Conservation (phyloP, 495 filamentous ascomycete genomes). For the Lineolata rhizophorae region DNA sequence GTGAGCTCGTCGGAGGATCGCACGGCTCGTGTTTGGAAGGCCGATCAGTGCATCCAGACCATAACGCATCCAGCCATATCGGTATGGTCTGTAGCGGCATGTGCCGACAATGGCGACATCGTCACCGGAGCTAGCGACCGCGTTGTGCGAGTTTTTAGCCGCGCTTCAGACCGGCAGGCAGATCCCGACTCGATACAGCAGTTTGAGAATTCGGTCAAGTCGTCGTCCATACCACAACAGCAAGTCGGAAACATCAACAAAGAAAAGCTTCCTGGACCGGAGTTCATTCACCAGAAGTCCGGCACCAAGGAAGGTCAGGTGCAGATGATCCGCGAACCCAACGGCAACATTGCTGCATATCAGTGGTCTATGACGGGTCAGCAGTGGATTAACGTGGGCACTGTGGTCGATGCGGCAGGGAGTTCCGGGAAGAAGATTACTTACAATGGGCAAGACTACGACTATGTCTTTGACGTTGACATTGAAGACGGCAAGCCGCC, state of each 20-base stretch:
- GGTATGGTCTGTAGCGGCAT: constrained; percentile 78
- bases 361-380: constrained; percentile 26
- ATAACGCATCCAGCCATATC: constrained; percentile 96
- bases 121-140: constrained; percentile 82
- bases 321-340: constrained; percentile 62
- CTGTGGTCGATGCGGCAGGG: constrained; percentile 74
- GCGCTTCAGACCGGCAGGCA: constrained; percentile 48
- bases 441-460: constrained; percentile 74
- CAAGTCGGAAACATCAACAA: constrained; percentile 68
- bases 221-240: constrained; percentile 70
- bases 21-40: constrained; percentile 73
- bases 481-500: constrained; percentile 90
- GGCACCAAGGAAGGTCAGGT: constrained; percentile 90
- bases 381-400: constrained; percentile 73
- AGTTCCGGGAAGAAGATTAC: constrained; percentile 54
- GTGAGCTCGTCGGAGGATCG: constrained; percentile 87
- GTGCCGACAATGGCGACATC: constrained; percentile 67
- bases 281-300: constrained; percentile 55
- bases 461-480: constrained; percentile 96
- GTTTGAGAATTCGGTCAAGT: constrained; percentile 63
- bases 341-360: constrained; percentile 40
- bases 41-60: constrained; percentile 66
- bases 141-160: constrained; percentile 65
- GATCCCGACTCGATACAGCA: constrained; percentile 30
- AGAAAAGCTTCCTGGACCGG: constrained; percentile 65